Evolutionary conservation across 768 basidiomycete genomes (phyloP), one percentile per base, ranked within the genome.

Genomic region (Suillus plorans): DNA sequence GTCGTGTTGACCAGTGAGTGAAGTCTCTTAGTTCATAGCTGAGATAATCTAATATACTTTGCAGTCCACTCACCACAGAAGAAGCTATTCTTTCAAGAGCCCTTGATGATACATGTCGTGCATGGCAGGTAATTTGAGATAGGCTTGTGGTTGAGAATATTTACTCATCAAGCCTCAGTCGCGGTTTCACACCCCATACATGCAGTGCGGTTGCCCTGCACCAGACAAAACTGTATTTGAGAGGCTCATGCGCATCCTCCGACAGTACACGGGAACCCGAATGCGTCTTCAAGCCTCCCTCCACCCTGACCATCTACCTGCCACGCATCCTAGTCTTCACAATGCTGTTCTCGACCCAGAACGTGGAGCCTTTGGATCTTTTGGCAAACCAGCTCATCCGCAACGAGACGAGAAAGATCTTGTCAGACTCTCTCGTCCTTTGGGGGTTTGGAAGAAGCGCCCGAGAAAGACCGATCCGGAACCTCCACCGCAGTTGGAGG

Each of bases 291-390:
- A 76, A 2, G 76, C 78, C 0, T 72, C 75, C 5, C 68, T 76
- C 20, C 76, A 74, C 37, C 70, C 69, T 1, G 80, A 81, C 45
- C 75, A 80, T 28, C 77, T 82, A 62, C 77, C 79, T 0, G 83
- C 81, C 2, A 87, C 86, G 1, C 86, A 88, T 67, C 82, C 86
- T 1, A 85, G 84, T 67, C 77, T 84, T 53, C 86, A 88, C 68
- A 83, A 84, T 64, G 76, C 81, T 0, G 75, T 85, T 4, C 74
- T 81, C 63, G 72, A 75, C 2, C 75, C 76, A 34, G 72, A 76
- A n/a, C 73, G 66, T 8, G 56, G 70, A 25, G 69, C 73, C 34
- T 56, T 66, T 0, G 72, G 74, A 12, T 58, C 49, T 13, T 73
- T 72, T n/a, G 63, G 70, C 0, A 68, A 58, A 58, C 39, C 22